phyloP scores from a whole-genome alignment of 108 stramenopile species.

The Pseudonitzschia pungens region DNA sequence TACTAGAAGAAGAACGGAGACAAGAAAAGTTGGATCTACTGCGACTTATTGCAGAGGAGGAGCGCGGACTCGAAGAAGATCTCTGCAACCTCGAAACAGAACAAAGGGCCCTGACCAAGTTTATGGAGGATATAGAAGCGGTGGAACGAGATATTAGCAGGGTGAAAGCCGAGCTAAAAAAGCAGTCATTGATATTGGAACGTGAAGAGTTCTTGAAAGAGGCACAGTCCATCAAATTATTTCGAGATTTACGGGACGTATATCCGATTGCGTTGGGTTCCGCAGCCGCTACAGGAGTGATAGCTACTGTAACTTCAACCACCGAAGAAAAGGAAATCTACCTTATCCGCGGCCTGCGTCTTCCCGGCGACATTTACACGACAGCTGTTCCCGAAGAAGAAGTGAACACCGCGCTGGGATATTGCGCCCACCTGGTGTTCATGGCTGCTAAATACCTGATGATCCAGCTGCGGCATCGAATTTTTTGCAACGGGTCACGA shows the following conservation, averaged over 20 bases:
- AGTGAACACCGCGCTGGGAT: constrained; percentile 81
- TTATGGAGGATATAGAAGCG: constrained; percentile 15
- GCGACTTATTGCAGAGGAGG: constrained; percentile 21
- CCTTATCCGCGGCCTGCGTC: constrained; percentile 38
- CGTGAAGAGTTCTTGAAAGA: constrained; percentile 25
- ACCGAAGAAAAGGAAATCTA: constrained; percentile 1
- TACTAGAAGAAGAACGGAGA: background rate
- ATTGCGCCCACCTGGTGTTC: constrained; percentile 67
- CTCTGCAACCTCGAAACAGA: constrained; percentile 14
- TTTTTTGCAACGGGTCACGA: constrained; percentile 86
- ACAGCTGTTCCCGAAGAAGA: constrained; percentile 71
- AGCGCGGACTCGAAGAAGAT: constrained; percentile 13
- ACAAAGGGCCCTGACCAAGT: background rate
- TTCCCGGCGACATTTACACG: constrained; percentile 69
- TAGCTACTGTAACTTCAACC: background rate
- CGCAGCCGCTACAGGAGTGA: background rate
- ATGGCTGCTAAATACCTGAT: constrained; percentile 81
- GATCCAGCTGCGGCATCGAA: constrained; percentile 69
- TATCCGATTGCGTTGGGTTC: constrained; percentile 43
- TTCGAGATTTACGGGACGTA: constrained; percentile 43
- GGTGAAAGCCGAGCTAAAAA: constrained; percentile 15
- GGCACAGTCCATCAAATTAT: constrained; percentile 37
- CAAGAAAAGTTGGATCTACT: constrained; percentile 8
- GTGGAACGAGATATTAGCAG: constrained; percentile 16
- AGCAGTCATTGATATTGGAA: constrained; percentile 4